Conservation (phyloP, 2,329 filamentous ascomycete species). For the Colletotrichum sidae region DNA sequence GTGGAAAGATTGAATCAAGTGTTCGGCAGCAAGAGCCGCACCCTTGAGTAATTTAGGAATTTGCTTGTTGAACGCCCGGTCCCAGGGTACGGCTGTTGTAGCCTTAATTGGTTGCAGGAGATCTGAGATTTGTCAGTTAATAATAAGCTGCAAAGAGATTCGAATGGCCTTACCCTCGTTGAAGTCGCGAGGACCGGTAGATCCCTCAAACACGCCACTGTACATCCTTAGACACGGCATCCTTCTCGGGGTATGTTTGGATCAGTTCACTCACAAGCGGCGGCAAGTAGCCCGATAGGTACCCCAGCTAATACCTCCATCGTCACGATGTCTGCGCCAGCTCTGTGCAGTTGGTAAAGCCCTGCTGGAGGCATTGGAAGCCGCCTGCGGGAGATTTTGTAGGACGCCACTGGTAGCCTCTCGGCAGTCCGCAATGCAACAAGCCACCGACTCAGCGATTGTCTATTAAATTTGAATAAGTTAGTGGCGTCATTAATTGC, state of each 20-base stretch:
- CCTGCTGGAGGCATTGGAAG: constrained; percentile 2
- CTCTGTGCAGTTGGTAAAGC: constrained; percentile 47
- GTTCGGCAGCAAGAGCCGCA: background rate
- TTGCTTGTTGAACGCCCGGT: constrained; percentile 41
- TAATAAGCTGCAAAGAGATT: background rate
- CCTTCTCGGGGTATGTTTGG: background rate
- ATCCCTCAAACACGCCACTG: constrained; percentile 21
- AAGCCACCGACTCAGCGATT: background rate
- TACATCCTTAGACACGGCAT: background rate
- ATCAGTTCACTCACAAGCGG: constrained; percentile 55
- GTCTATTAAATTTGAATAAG: background rate
- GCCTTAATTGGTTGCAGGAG: constrained; percentile 41
- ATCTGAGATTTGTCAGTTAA: constrained; percentile 36
- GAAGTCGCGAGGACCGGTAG: constrained; percentile 17
- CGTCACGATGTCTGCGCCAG: constrained; percentile 24
- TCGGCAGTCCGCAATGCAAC: constrained; percentile 10
- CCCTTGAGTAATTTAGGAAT: constrained; percentile 29
- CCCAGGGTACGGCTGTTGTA: constrained; percentile 40
- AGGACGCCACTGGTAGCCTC: background rate
- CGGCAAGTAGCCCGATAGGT: constrained; percentile 54
- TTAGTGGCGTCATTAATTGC: background rate
- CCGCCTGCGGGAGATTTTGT: background rate
- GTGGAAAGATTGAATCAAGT: constrained; percentile 14
- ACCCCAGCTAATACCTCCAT: constrained; percentile 38
- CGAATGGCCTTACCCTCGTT: constrained; percentile 14